Evolutionary conservation across 495 filamentous ascomycete genomes (phyloP), one percentile per base, ranked within the genome.

Genomic region (Sporormia fimetaria): DNA sequence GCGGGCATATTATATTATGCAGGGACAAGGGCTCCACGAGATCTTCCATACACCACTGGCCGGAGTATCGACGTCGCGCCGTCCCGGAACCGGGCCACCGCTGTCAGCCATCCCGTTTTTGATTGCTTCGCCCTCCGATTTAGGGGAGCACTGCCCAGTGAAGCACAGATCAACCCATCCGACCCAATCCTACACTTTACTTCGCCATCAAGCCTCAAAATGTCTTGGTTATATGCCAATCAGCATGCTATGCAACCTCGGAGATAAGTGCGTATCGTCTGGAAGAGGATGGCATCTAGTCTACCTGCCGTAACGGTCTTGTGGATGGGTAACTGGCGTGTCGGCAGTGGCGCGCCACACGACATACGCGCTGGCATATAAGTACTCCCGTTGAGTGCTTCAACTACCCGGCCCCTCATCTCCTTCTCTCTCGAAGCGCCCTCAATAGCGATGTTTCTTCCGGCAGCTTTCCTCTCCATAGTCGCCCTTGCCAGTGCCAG

Each of bases 111-210:
- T 44, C 40, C 17, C 3, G 2, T 41, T 44, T 41, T 24, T 35
- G 21, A 27, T 41, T 51, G 40, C 47, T 51, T 40, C 47, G 40
- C 17, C 16, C 20, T 45, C 35, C 16, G 41, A 14, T 24, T 9
- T 26, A n/a, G n/a, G n/a, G n/a, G n/a, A n/a, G n/a, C n/a, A n/a
- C n/a, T n/a, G n/a, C n/a, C n/a, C n/a, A n/a, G 18, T 37, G 29
- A 36, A 23, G n/a, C 25, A 44, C 41, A 11, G 24, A 17, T 16
- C 34, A 44, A 45, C 36, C 40, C 36, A 44, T 28, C 20, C 36
- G 20, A 8, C 14, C 47, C 40, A 51, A 44, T 44, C 23, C 45
- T 22, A 21, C 32, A 45, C 37, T 40, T 24, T 35, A 25, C 21
- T 17, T 8, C 21, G 10, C 21, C 34, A 27, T 39, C 35, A 34